Evolutionary conservation across 2,329 filamentous ascomycete genomes (phyloP).

Genomic region (Penicillium sp.): DNA sequence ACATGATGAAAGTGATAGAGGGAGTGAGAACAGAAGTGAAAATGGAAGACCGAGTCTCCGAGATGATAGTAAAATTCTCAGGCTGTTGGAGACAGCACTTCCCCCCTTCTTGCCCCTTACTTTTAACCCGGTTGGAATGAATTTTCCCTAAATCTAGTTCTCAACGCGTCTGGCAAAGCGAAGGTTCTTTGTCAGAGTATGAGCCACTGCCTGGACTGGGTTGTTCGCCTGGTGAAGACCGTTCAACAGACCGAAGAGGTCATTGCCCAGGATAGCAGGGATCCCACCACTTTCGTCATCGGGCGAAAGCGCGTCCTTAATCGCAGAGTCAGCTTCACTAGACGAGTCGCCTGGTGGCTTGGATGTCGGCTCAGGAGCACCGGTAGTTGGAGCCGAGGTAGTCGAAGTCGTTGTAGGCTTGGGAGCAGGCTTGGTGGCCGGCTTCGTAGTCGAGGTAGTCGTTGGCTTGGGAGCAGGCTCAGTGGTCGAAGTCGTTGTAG

Average conservation of each 20-base stretch:
- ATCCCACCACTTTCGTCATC: too few relatives aligned
- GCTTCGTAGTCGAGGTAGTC: neutral
- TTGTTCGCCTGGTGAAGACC: slow-evolving; percentile 18
- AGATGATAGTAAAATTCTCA: neutral
- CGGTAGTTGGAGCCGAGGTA: neutral
- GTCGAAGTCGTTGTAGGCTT: neutral
- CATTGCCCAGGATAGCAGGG: slow-evolving; percentile 5
- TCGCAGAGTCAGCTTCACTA: neutral
- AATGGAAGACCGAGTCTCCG: neutral
- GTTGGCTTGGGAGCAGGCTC: slow-evolving; percentile 9
- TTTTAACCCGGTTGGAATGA: neutral
- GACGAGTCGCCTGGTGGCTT: slow-evolving; percentile 2
- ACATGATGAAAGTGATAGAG: slow-evolving; percentile 4
- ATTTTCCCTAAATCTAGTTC: neutral
- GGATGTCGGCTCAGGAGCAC: neutral
- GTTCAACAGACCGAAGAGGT: slow-evolving; percentile 20
- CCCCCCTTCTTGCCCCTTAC: neutral
- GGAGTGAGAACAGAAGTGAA: neutral
- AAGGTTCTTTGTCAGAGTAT: slow-evolving; percentile 16
- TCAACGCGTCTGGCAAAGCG: slow-evolving; percentile 17
- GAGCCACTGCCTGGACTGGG: slow-evolving; percentile 1
- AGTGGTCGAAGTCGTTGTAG: slow-evolving; percentile 5
- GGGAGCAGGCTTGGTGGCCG: neutral
- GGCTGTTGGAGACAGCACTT: neutral
- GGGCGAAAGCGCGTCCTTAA: too few relatives aligned